Base-by-base conservation (phyloP, 352 stramenopile genomes). In the Phytopythium oedochilum region DNA sequence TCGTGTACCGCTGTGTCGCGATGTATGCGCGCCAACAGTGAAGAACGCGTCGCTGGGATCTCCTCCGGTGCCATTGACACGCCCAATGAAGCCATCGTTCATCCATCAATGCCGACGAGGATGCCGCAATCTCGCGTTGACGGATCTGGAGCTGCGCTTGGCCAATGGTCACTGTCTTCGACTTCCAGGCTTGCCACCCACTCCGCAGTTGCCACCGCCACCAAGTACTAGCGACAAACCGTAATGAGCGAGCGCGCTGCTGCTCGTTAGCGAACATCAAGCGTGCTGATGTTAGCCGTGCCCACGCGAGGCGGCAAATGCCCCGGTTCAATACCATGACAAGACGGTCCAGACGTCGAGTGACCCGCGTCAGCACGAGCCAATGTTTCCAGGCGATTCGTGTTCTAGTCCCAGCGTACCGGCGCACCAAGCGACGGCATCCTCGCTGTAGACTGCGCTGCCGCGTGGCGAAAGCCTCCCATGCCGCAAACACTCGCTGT, bases 311-410 rank as follows among this genome's bases (percentile, higher is more conserved):
- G 5, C 47, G 47, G 4, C 14, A 3, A 39, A 23, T n/a, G 9
- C 22, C 12, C 0, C n/a, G 47, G 3, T 20, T 12, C 14, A 6
- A 0, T 12, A 38, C 3, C 20, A 5, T 31, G 3, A 3, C 31
- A 18, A 53, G 46, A 3, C 46, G 46, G 25, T 53, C n/a, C n/a
- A 53, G 20, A 25, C 9, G 20, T 3, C 31, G 47, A n/a, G 18
- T 32, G 20, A 43, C 29, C n/a, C 31, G 47, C 47, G 47, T 43
- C 15, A 43, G 23, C 5, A 26, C n/a, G 29, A 42, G 11, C 47
- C 47, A 53, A 17, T 40, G 47, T 10, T n/a, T n/a, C 47, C 47
- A 53, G 2, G 47, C 47, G n/a, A 20, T 7, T 20, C 47, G 28
- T 20, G 29, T 4, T 15, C 29, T 42, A n/a, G n/a, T 4, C 12